These are phyloP conservation scores for Sideroxylon spinosum DNA, from an alignment of 179 eudicot genomes.

Conservation along the genomic window DNA sequence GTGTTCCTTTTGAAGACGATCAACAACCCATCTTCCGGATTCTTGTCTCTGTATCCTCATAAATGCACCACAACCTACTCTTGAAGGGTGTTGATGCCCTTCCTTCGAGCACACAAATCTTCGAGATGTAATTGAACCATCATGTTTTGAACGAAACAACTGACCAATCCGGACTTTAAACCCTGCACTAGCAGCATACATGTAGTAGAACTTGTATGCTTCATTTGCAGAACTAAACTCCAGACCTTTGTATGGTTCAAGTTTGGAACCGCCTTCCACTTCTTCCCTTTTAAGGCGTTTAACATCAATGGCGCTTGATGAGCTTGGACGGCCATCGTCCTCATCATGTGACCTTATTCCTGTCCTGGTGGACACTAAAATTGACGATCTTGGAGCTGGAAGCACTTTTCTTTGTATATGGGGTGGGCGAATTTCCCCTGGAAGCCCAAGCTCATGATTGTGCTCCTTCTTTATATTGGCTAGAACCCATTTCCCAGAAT, in stretches of 20 bases:
- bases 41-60: slow-evolving; percentile 58
- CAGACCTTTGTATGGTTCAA: slow-evolving; percentile 49
- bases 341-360: slow-evolving; percentile 44
- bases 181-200: slow-evolving; percentile 38
- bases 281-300: slow-evolving; percentile 44
- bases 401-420: slow-evolving; percentile 37
- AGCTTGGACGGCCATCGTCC: slow-evolving; percentile 26
- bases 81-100: slow-evolving; percentile 59
- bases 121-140: slow-evolving; percentile 53
- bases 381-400: slow-evolving; percentile 32
- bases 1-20: slow-evolving; percentile 47
- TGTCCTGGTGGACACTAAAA: slow-evolving; percentile 33
- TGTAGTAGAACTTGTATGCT: slow-evolving; percentile 43
- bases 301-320: slow-evolving; percentile 28
- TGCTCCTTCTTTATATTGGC: slow-evolving; percentile 49
- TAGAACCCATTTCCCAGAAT: slow-evolving; percentile 51
- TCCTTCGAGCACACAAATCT: slow-evolving; percentile 64
- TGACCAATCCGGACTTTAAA: slow-evolving; percentile 50
- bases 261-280: slow-evolving; percentile 24
- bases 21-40: slow-evolving; percentile 50
- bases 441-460: slow-evolving; percentile 45
- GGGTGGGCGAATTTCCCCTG: slow-evolving; percentile 41
- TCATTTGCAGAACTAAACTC: slow-evolving; percentile 46
- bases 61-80: slow-evolving; percentile 60
- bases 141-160: slow-evolving; percentile 50